Evolutionary conservation across 2,329 filamentous ascomycete genomes (phyloP).

Genomic region (Biscogniauxia marginata): DNA sequence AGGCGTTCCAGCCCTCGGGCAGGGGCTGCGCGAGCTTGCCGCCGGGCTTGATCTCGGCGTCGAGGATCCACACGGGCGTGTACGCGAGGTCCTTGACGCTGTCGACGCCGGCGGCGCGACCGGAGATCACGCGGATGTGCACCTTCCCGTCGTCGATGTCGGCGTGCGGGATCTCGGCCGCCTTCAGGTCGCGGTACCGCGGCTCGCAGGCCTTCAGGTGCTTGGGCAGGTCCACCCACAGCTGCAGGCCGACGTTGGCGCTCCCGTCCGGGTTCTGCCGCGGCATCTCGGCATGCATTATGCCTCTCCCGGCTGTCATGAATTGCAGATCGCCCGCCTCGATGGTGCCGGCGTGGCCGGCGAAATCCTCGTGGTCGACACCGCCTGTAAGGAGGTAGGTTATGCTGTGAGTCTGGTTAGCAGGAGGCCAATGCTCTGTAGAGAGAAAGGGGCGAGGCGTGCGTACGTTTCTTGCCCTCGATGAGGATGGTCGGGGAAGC

Average conservation of each 20-base stretch:
- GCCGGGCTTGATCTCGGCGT: slow-evolving; percentile 77
- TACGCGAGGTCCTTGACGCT: slow-evolving; percentile 89
- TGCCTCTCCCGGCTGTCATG: slow-evolving; percentile 91
- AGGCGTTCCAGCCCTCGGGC: slow-evolving; percentile 83
- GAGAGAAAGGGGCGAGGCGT: slow-evolving; percentile 1
- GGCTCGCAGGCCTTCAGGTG: slow-evolving; percentile 86
- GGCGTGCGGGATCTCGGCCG: slow-evolving; percentile 75
- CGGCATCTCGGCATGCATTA: slow-evolving; percentile 97
- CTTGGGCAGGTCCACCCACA: slow-evolving; percentile 90
- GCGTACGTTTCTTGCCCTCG: slow-evolving; percentile 70
- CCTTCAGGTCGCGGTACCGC: slow-evolving; percentile 81
- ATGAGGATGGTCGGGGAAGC: slow-evolving; percentile 85
- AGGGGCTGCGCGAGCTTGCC: slow-evolving; percentile 73
- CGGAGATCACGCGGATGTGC: slow-evolving; percentile 85
- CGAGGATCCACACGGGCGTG: slow-evolving; percentile 94
- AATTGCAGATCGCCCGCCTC: slow-evolving; percentile 89
- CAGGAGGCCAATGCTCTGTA: not conserved
- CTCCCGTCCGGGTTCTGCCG: slow-evolving; percentile 71
- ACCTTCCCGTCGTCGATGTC: slow-evolving; percentile 71
- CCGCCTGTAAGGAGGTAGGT: slow-evolving; percentile 75
- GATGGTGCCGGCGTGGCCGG: slow-evolving; percentile 67
- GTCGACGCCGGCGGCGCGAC: slow-evolving; percentile 79
- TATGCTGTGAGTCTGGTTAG: slow-evolving; percentile 11
- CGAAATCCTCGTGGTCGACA: slow-evolving; percentile 37
- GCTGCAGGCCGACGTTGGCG: slow-evolving; percentile 82